Percentiles rank a stretch among this genome's conserved stretches.
phyloP scores from a whole-genome alignment of 768 basidiomycete species.

The Pleurotus salmoneostramineus region DNA sequence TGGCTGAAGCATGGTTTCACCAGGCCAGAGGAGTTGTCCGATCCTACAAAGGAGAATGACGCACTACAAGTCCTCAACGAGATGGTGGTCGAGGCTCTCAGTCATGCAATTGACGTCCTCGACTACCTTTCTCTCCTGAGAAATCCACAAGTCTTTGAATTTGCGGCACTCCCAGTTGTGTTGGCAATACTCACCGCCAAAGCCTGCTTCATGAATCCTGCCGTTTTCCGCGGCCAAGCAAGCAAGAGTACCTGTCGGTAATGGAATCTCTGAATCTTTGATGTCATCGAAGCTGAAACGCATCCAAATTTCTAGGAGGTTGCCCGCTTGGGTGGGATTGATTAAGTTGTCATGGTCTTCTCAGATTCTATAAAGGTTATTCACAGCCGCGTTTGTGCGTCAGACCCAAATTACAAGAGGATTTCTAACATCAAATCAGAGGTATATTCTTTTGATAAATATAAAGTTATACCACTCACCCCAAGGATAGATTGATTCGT shows the following conservation, averaged over 20 bases:
- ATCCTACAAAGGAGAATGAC: background rate
- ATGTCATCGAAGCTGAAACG: no score
- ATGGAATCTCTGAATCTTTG: no score
- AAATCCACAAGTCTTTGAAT: background rate
- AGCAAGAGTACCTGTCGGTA: conserved; percentile 1
- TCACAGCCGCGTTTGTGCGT: no score
- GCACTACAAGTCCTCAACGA: conserved; percentile 1
- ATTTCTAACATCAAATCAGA: no score
- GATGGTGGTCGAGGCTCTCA: conserved; percentile 4
- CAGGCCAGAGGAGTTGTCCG: background rate
- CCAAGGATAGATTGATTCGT: no score
- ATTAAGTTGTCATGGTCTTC: no score
- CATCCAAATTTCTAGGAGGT: no score
- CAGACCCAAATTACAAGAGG: no score
- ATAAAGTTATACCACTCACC: no score
- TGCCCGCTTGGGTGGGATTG: no score
- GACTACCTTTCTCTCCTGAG: background rate
- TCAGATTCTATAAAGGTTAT: no score
- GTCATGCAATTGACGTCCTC: background rate
- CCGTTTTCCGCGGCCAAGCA: conserved; percentile 1
- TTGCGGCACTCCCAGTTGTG: background rate
- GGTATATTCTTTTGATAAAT: no score
- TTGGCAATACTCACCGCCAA: background rate
- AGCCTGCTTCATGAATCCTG: conserved; percentile 2
- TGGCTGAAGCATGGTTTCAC: conserved; percentile 3